These are phyloP conservation scores for Lumnitzera racemosa DNA, from an alignment of 345 rosid genomes.

Conservation along the genomic window DNA sequence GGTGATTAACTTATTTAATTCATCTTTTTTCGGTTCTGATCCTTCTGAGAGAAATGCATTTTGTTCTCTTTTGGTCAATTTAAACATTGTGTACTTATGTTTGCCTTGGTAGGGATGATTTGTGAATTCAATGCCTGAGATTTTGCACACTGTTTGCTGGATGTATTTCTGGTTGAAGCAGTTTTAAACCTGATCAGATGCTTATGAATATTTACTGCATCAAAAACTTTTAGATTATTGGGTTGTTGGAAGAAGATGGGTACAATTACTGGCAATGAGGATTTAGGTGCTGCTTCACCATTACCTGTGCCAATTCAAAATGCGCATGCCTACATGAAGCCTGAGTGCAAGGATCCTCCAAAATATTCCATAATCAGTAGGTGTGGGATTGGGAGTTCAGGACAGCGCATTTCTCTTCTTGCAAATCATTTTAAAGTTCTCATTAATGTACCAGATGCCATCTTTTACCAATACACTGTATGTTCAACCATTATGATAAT, in stretches of 20 bases:
- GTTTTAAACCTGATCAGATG: too few species aligned
- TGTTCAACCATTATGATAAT: slow-evolving; percentile 9
- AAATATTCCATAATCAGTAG: slow-evolving; percentile 43
- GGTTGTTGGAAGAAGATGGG: slow-evolving; percentile 30
- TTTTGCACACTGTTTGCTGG: too few species aligned
- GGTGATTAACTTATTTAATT: too few species aligned
- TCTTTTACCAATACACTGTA: slow-evolving; percentile 78
- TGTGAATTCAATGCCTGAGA: too few species aligned
- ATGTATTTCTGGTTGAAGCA: too few species aligned
- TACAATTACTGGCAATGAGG: slow-evolving; percentile 9
- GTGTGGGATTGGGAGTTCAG: slow-evolving; percentile 42
- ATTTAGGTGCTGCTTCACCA: slow-evolving; percentile 19
- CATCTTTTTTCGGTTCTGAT: too few species aligned
- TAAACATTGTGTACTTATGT: too few species aligned
- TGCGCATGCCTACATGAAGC: slow-evolving; percentile 17
- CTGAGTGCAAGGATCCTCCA: slow-evolving; percentile 25
- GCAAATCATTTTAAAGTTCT: slow-evolving; percentile 69
- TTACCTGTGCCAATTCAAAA: slow-evolving; percentile 19
- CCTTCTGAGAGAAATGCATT: too few species aligned
- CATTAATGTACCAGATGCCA: slow-evolving; percentile 40
- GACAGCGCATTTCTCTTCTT: slow-evolving; percentile 40
- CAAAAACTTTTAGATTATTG: background rate
- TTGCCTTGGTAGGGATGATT: too few species aligned
- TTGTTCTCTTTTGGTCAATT: too few species aligned
- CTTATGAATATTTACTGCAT: background rate